Conservation (phyloP, 1,284 basidiomycete genomes). For the Agaricales sp. region DNA sequence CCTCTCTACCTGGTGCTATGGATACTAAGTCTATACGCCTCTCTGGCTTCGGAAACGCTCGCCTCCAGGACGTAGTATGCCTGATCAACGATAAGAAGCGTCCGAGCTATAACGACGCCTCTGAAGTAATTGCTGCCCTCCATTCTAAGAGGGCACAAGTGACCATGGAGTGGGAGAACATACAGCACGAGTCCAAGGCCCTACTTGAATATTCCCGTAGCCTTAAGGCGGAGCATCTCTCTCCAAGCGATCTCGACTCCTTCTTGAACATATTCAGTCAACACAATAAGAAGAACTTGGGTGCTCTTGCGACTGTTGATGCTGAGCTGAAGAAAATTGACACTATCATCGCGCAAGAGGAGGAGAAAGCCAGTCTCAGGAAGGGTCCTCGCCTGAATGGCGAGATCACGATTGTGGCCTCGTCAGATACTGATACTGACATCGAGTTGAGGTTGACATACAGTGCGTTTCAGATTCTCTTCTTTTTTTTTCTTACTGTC, state of each 20-base stretch:
- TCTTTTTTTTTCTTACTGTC: constrained; percentile 1
- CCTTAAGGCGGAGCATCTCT: constrained; percentile 31
- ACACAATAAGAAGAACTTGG: constrained; percentile 24
- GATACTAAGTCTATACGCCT: constrained; percentile 39
- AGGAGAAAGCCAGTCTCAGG: background rate
- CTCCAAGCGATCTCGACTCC: constrained; percentile 22
- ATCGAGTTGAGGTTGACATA: constrained; percentile 41
- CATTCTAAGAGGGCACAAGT: constrained; percentile 22
- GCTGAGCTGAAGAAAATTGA: constrained; percentile 31
- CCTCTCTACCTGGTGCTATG: constrained; percentile 32
- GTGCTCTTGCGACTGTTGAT: constrained; percentile 24
- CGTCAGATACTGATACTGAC: constrained; percentile 22
- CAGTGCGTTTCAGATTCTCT: constrained; percentile 22
- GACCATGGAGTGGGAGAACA: constrained; percentile 25
- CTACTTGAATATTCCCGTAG: constrained; percentile 32
- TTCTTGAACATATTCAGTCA: constrained; percentile 34
- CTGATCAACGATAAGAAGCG: constrained; percentile 10
- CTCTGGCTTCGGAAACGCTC: constrained; percentile 32
- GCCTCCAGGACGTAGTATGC: constrained; percentile 40
- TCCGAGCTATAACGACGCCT: constrained; percentile 12
- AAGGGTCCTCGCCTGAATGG: background rate
- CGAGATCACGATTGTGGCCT: constrained; percentile 15
- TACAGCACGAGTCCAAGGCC: constrained; percentile 28
- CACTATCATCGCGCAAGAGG: constrained; percentile 13
- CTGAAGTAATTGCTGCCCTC: constrained; percentile 27